These are phyloP conservation scores for Cryomyces minteri DNA, from an alignment of 495 filamentous ascomycete species.

Conservation along the genomic window DNA sequence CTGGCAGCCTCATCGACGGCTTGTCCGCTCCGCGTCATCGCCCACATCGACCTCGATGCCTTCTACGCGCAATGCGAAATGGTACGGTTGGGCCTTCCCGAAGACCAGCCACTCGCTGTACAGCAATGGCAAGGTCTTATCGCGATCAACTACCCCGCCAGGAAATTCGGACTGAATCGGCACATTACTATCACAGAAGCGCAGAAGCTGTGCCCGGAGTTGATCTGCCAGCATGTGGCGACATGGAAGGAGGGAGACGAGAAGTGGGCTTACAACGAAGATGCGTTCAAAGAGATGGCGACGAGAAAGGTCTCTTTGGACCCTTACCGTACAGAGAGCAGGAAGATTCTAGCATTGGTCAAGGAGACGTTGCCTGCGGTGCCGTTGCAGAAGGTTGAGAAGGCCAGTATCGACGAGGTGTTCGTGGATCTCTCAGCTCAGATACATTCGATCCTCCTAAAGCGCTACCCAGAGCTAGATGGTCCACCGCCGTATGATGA, in stretches of 20 bases:
- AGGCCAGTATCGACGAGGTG: constrained; percentile 81
- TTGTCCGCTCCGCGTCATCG: constrained; percentile 69
- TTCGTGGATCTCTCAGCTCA: constrained; percentile 82
- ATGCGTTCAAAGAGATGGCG: constrained; percentile 51
- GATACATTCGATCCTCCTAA: constrained; percentile 54
- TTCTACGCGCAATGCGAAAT: constrained; percentile 98
- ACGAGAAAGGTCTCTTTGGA: constrained; percentile 89
- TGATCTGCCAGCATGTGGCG: constrained; percentile 82
- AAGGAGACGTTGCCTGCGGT: constrained; percentile 46
- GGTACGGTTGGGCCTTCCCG: constrained; percentile 56
- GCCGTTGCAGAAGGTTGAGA: constrained; percentile 59
- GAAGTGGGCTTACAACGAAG: constrained; percentile 79
- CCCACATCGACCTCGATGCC: constrained; percentile 90
- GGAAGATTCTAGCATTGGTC: constrained; percentile 65
- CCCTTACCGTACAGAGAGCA: constrained; percentile 72
- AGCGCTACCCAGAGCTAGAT: constrained; percentile 58
- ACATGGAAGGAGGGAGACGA: constrained; percentile 87
- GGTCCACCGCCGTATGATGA: constrained; percentile 49
- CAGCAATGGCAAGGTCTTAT: constrained; percentile 80
- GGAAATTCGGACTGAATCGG: constrained; percentile 56
- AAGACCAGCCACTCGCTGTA: constrained; percentile 74
- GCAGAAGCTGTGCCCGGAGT: constrained; percentile 67
- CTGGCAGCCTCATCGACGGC: constrained; percentile 50
- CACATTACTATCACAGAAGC: constrained; percentile 64
- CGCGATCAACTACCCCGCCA: constrained; percentile 87